phyloP scores from a whole-genome alignment of 768 basidiomycete genomes.

The Tulasnella sp. region DNA sequence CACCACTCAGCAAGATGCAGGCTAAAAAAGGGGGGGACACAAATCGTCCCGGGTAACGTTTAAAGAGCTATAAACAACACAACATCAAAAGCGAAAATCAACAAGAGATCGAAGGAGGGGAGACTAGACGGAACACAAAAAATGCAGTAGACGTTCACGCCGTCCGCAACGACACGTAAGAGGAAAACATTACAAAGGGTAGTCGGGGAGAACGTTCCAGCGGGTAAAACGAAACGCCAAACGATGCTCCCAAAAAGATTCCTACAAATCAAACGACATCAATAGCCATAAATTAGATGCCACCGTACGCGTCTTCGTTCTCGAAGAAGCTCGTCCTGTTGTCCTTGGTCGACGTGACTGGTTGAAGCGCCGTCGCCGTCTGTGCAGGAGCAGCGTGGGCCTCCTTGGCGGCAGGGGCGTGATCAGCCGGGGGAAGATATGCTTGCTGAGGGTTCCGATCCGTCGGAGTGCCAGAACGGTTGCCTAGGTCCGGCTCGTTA shows the following conservation, averaged over 20 bases:
- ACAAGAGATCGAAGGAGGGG: neutral
- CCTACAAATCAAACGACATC: neutral
- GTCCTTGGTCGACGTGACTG: neutral
- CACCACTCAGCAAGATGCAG: no score
- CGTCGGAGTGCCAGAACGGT: conserved; percentile 20
- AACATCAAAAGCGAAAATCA: no score
- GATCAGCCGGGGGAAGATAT: conserved; percentile 15
- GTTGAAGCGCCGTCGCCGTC: neutral
- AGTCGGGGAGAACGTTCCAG: neutral
- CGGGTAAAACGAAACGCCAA: neutral
- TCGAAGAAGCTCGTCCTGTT: conserved; percentile 15
- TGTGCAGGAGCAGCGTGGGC: neutral
- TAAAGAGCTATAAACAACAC: no score
- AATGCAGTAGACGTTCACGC: neutral
- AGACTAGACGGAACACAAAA: neutral
- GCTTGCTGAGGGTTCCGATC: conserved; percentile 22
- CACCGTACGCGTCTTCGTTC: conserved; percentile 18
- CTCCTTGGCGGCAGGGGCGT: neutral
- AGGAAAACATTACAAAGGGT: neutral
- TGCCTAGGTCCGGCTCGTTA: neutral
- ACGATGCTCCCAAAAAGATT: neutral
- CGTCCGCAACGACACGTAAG: neutral
- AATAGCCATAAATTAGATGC: conserved; percentile 12
- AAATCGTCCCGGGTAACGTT: no score
- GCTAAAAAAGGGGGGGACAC: no score